Percentiles rank a stretch among this genome's conserved stretches.
These are phyloP conservation scores for Leishmania gerbilli DNA, from an alignment of 208 protist species.

Conservation along the genomic window DNA sequence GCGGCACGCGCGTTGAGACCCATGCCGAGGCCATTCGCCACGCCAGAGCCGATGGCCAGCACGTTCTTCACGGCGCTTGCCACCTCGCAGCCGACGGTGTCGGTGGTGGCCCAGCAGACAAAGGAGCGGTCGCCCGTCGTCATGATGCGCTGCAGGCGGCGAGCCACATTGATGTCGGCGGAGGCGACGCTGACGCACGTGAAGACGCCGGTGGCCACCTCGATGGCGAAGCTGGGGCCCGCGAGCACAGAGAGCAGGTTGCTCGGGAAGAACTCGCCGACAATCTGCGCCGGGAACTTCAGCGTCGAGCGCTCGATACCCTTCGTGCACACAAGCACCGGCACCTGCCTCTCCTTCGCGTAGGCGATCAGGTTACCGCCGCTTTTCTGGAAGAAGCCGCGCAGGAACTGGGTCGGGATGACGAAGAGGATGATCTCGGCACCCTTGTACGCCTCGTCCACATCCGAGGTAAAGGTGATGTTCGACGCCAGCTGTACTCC, in stretches of 20 bases:
- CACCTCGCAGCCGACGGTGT: constrained; percentile 88
- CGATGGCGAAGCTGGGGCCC: constrained; percentile 89
- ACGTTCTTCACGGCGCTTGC: constrained; percentile 93
- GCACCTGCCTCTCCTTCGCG: constrained; percentile 44
- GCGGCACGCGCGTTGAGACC: constrained; percentile 78
- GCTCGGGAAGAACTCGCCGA: constrained; percentile 70
- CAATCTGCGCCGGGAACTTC: constrained; percentile 80
- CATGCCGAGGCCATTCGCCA: constrained; percentile 68
- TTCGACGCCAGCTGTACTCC: constrained; percentile 61
- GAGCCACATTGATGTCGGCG: constrained; percentile 54
- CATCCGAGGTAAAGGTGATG: constrained; percentile 63
- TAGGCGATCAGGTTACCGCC: constrained; percentile 40
- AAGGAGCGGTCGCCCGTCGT: constrained; percentile 72
- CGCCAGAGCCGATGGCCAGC: constrained; percentile 84
- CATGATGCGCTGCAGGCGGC: constrained; percentile 78
- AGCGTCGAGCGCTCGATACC: constrained; percentile 84
- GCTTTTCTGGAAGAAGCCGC: constrained; percentile 71
- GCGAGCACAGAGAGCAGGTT: constrained; percentile 71
- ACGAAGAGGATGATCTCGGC: constrained; percentile 84
- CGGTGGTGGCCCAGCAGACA: constrained; percentile 80
- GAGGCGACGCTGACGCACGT: constrained; percentile 81
- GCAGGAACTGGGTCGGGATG: constrained; percentile 88
- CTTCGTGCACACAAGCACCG: constrained; percentile 79
- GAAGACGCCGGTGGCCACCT: constrained; percentile 78
- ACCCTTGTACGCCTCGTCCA: constrained; percentile 43